Evolutionary conservation across 306 rosid genomes (phyloP).

Genomic region (Lotus japonicus): DNA sequence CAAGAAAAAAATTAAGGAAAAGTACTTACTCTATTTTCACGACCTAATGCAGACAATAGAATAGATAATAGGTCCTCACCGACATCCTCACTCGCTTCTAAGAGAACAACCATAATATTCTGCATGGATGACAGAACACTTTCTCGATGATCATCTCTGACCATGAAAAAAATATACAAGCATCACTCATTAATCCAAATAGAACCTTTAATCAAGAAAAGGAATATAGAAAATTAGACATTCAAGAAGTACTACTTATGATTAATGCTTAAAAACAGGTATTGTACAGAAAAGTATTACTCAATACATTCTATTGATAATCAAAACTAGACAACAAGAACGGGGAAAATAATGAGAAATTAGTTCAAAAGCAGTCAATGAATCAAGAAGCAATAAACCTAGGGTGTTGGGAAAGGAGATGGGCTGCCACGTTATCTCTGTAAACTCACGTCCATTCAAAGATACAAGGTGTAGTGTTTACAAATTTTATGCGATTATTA

Average conservation of each 20-base stretch:
- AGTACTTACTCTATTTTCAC: constrained; percentile 62
- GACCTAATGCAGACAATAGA: constrained; percentile 66
- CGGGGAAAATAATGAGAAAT: not conserved
- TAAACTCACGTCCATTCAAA: too few species aligned
- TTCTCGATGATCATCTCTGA: constrained; percentile 95
- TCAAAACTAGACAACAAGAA: constrained; percentile 4
- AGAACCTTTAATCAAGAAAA: constrained; percentile 8
- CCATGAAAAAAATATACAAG: constrained; percentile 19
- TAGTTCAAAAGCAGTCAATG: not conserved
- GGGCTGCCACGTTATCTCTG: too few species aligned
- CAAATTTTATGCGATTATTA: too few species aligned
- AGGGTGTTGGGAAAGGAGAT: too few species aligned
- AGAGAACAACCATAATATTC: constrained; percentile 74
- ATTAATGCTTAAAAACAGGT: not conserved
- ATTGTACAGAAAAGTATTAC: not conserved
- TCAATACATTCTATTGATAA: constrained; percentile 10
- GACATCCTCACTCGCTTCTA: constrained; percentile 94
- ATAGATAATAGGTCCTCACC: constrained; percentile 56
- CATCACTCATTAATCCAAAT: constrained; percentile 16
- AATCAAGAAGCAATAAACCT: too few species aligned
- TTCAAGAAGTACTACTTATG: not conserved
- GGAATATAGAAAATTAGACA: not conserved
- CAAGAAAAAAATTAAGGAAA: not conserved
- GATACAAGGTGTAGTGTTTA: too few species aligned
- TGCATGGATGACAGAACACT: constrained; percentile 88